phyloP scores from a whole-genome alignment of 257 asterid genomes.

The Rauvolfia tetraphylla region DNA sequence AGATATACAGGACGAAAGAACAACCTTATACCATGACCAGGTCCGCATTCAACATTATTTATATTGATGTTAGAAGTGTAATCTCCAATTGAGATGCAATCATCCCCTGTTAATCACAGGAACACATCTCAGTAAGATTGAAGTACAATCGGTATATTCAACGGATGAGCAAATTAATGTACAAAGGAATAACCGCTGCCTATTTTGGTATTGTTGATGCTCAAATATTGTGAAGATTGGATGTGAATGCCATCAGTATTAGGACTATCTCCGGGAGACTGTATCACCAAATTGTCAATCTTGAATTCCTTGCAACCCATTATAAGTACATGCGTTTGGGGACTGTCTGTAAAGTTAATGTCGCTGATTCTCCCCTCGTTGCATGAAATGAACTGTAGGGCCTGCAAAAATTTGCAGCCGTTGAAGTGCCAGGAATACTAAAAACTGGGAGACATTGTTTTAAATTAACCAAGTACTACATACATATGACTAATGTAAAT shows the following conservation, averaged over 20 bases:
- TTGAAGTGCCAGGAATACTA: no score
- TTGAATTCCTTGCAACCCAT: conserved; percentile 33
- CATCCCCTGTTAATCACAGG: conserved; percentile 47
- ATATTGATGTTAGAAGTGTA: conserved; percentile 40
- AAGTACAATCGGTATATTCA: neutral
- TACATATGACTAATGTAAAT: no score
- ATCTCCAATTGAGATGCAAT: conserved; percentile 79
- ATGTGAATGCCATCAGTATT: conserved; percentile 87
- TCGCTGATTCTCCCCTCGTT: conserved; percentile 45
- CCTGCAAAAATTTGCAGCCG: conserved; percentile 30
- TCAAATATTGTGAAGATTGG: conserved; percentile 41
- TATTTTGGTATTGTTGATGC: conserved; percentile 42
- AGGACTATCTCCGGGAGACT: conserved; percentile 64
- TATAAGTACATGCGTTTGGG: conserved; percentile 57
- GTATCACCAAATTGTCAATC: conserved; percentile 36
- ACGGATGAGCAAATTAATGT: no score
- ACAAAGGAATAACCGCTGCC: conserved; percentile 35
- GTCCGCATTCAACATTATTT: conserved; percentile 52
- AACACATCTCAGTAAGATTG: neutral
- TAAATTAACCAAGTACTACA: no score
- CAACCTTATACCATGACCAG: conserved; percentile 89
- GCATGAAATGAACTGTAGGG: conserved; percentile 50
- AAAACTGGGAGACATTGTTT: no score
- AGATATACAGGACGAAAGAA: neutral
- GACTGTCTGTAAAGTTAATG: conserved; percentile 43